Base-by-base conservation (phyloP, 768 basidiomycete species). In the Hygrocybe punicea region DNA sequence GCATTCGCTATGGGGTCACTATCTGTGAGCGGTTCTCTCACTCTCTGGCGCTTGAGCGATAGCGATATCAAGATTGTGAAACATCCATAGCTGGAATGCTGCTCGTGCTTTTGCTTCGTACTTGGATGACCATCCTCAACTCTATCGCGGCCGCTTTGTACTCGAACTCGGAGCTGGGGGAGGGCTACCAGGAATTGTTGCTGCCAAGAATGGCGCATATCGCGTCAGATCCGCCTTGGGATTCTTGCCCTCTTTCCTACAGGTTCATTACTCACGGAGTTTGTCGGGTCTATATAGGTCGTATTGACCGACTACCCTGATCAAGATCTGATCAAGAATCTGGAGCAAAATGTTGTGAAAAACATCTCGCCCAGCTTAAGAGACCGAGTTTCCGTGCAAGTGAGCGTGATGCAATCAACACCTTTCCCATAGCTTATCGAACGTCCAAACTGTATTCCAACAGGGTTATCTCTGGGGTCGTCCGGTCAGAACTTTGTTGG, bases 301-400 rank as follows among this genome's bases (percentile, higher is more conserved):
- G 82, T 97, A 2, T 71, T 94, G 47, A 97, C 97, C 0, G 97
- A 99, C 70, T 98, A 98, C 68, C 96, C 96, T 0, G 96, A 98
- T 60, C 63, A 75, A 2, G 68, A 77, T 10, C 79, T 98, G 25
- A 69, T 98, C 23, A 76, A 86, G 2, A 98, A 98, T 67, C 77
- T 98, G 29, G 65, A 70, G 4, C 68, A 79, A 51, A 98, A 98
- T 65, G 80, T 91, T 0, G 65, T 72, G 3, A 60, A 66, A 13
- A 97, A 97, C 64, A 53, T 86, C 2, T 60, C 37, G 0, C 67
- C 71, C 1, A 58, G 59, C 6, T 74, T 78, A 14, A 73, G 72
- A 60, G 78, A 74, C 48, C 61, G 65, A 44, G 62, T 69, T 19
- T 60, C 68, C 57, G 65, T 76, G 14, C 60, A 71, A 57, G 72